These are phyloP conservation scores for Diaporthe ilicicola DNA, from an alignment of 2,329 filamentous ascomycete genomes.

Conservation along the genomic window DNA sequence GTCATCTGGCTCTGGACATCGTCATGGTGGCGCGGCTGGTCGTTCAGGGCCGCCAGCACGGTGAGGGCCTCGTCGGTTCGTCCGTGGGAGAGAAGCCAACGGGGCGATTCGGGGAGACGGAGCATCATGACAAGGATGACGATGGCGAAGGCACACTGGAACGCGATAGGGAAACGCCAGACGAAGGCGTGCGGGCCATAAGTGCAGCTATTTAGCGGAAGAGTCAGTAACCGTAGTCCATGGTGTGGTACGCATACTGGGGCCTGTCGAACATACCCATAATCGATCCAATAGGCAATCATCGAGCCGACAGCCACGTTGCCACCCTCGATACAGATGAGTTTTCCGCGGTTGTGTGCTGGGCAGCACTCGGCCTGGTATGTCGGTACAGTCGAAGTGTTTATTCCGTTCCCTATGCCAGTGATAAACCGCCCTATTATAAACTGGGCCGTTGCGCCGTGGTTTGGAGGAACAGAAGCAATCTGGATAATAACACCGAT, in stretches of 20 bases:
- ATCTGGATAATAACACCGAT: conserved; percentile 64
- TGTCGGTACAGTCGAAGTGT: conserved; percentile 54
- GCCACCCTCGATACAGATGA: conserved; percentile 65
- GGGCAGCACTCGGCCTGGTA: conserved; percentile 51
- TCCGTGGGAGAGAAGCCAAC: conserved; percentile 55
- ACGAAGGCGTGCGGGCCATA: conserved; percentile 44
- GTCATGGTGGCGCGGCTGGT: conserved; percentile 55
- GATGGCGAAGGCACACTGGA: conserved; percentile 54
- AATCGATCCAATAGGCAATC: conserved; percentile 54
- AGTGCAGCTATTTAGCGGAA: conserved; percentile 37
- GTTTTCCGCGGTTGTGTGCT: conserved; percentile 65
- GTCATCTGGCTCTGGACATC: conserved; percentile 56
- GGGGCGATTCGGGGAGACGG: conserved; percentile 62
- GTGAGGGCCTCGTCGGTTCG: conserved; percentile 61
- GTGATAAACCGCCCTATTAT: conserved; percentile 59
- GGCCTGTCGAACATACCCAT: conserved; percentile 35
- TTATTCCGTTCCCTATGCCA: conserved; percentile 60
- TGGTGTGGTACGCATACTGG: no score
- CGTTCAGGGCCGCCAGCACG: conserved; percentile 60
- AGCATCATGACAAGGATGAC: conserved; percentile 50
- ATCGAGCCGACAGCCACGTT: conserved; percentile 52
- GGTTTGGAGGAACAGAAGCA: conserved; percentile 53
- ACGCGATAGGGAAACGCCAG: conserved; percentile 51
- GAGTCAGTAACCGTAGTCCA: no score
- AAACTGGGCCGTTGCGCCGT: conserved; percentile 56